phyloP scores from a whole-genome alignment of 2,329 filamentous ascomycete species.

The Penicillium paneum region DNA sequence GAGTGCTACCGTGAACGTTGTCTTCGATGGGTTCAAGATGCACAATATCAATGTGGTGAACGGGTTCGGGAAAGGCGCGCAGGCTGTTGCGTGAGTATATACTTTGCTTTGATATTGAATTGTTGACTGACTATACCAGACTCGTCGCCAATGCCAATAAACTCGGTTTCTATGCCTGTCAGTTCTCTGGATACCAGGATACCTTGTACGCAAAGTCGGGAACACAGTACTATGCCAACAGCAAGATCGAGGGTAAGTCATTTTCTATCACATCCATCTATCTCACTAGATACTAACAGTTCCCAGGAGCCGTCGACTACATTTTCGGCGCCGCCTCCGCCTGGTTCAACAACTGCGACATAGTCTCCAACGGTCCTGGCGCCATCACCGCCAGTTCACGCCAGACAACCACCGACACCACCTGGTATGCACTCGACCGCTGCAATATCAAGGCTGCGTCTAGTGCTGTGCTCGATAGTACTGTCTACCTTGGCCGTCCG shows the following conservation, averaged over 20 bases:
- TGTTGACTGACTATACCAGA: constrained; percentile 10
- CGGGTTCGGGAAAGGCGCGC: constrained; percentile 32
- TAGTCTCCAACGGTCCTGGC: constrained; percentile 32
- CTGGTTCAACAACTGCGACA: constrained; percentile 32
- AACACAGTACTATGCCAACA: constrained; percentile 35
- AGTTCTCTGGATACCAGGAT: constrained; percentile 37
- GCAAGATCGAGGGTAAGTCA: constrained; percentile 28
- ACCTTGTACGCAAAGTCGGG: constrained; percentile 36
- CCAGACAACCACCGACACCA: constrained; percentile 19
- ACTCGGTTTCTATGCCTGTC: constrained; percentile 36
- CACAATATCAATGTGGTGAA: constrained; percentile 40
- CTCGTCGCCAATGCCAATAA: constrained; percentile 29
- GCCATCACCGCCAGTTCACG: constrained; percentile 34
- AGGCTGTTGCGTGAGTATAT: constrained; percentile 33
- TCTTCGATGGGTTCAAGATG: constrained; percentile 29
- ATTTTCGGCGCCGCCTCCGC: constrained; percentile 36
- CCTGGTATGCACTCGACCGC: constrained; percentile 34
- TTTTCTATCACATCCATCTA: neutral
- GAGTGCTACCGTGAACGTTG: constrained; percentile 33
- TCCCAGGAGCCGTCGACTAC: constrained; percentile 33
- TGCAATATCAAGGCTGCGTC: constrained; percentile 25
- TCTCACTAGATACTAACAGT: neutral
- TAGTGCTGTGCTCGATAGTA: constrained; percentile 17
- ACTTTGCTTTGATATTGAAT: neutral
- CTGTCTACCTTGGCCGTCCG: constrained; percentile 35